Conservation (phyloP, 257 asterid genomes). For the Gentiana dahurica region DNA sequence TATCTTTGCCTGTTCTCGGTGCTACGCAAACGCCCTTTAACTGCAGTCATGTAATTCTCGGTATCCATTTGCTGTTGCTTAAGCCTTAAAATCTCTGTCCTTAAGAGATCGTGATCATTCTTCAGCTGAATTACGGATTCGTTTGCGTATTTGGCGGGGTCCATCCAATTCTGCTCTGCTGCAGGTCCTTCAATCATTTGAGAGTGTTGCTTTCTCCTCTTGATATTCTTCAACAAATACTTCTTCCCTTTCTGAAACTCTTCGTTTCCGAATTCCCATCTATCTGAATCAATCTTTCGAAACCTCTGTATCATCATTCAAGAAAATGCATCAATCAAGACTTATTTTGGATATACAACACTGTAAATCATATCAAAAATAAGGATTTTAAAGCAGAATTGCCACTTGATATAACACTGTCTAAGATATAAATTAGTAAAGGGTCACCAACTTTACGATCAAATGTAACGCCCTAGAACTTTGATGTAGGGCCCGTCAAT, state of each 20-base stretch:
- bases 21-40: conserved; percentile 33
- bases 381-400: not conserved
- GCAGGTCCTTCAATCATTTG: conserved; percentile 20
- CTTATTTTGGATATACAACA: not conserved
- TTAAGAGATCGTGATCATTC: conserved; percentile 32
- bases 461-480: no score
- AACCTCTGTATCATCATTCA: conserved; percentile 41
- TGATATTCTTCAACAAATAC: conserved; percentile 62
- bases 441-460: no score
- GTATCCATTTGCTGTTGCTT: conserved; percentile 53
- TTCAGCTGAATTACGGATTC: conserved; percentile 42
- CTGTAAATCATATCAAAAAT: not conserved
- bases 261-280: conserved; percentile 84
- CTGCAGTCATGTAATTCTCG: conserved; percentile 25
- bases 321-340: conserved; percentile 1
- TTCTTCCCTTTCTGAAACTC: conserved; percentile 66
- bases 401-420: not conserved
- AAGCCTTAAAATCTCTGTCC: conserved; percentile 37
- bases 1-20: conserved; percentile 44
- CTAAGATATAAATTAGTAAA: no score
- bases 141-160: conserved; percentile 1
- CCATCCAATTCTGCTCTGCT: conserved; percentile 22
- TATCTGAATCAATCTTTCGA: conserved; percentile 75
- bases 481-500: no score
- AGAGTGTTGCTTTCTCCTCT: conserved; percentile 53